Conservation (phyloP, 2,329 filamentous ascomycete genomes). For the Leptographium flavum region DNA sequence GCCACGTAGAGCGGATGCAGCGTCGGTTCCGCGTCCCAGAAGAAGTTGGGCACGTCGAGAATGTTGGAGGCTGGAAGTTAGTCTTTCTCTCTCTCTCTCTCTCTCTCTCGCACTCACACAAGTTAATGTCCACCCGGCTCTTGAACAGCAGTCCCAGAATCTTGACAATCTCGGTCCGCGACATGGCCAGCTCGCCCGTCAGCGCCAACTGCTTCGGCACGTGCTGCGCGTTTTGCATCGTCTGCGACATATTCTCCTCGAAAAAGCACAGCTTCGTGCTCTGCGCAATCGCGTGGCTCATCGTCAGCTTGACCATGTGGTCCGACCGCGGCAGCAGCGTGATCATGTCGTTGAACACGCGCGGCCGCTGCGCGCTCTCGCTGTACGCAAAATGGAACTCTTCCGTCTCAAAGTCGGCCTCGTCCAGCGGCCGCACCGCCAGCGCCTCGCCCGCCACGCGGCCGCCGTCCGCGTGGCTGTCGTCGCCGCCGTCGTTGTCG, state of each 20-base stretch:
- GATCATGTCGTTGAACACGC: slow-evolving; percentile 99
- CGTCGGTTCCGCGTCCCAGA: slow-evolving; percentile 95
- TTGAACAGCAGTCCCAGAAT: slow-evolving; percentile 86
- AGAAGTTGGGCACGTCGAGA: slow-evolving; percentile 90
- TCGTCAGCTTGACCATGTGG: slow-evolving; percentile 98
- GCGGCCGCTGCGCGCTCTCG: slow-evolving; percentile 65
- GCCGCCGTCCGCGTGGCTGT: not conserved
- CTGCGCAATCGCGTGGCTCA: slow-evolving; percentile 93
- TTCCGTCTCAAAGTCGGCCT: slow-evolving; percentile 91
- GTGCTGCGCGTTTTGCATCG: slow-evolving; percentile 85
- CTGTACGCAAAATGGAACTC: slow-evolving; percentile 99
- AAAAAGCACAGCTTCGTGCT: slow-evolving; percentile 95
- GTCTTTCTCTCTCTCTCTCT: not conserved
- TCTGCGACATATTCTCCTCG: slow-evolving; percentile 87
- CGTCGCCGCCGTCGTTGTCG: too few species aligned
- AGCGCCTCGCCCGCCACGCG: slow-evolving; percentile 41
- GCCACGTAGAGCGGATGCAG: slow-evolving; percentile 88
- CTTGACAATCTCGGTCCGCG: slow-evolving; percentile 77
- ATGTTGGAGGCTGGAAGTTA: slow-evolving; percentile 65
- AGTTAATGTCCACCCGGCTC: slow-evolving; percentile 88
- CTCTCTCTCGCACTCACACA: slow-evolving; percentile 52
- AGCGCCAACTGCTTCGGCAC: slow-evolving; percentile 80
- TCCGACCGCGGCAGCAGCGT: slow-evolving; percentile 78
- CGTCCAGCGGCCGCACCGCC: slow-evolving; percentile 64
- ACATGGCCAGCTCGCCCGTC: slow-evolving; percentile 84